Evolutionary conservation across 2,329 filamentous ascomycete genomes (phyloP), one percentile per base, ranked within the genome.

Genomic region (Diaporthe vexans): DNA sequence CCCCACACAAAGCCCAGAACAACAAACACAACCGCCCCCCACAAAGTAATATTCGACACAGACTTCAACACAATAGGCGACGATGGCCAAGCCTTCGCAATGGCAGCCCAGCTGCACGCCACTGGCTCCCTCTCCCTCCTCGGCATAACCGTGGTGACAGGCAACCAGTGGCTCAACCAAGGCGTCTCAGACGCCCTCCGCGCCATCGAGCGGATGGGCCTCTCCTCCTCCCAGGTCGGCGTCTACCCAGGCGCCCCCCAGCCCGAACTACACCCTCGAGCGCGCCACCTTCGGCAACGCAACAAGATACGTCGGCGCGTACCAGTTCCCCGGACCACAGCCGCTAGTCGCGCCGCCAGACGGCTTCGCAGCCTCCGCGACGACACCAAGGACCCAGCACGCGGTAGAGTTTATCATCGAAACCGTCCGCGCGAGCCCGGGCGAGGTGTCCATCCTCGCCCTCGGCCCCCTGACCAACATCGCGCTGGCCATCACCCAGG

Each of bases 51-150:
- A 15, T 11, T 67, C 63, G 63, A 67, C 46, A 67, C 63, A 5
- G 63, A 67, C 46, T 67, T 67, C 46, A 67, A 67, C 63, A 67
- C 63, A 26, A 67, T 67, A 46, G 63, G 63, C 63, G 63, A 67
- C 63, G 63, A 67, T 52, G 63, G 63, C 63, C 63, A 67, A 9
- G 63, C 63, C 63, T 52, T 52, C 46, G 46, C 63, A 52, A 67
- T 67, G 63, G 63, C 63, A 26, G 46, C 63, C 46, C 63, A 67
- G 46, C 63, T 67, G 17, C 63, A 67, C 46, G 21, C 43, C 1
- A 29, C 63, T 0, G 63, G 46, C 1, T 13, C 8, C 1, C 29
- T 67, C 6, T 3, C 13, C 46, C 63, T 67, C 63, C 63, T 67
- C 21, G 63, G 63, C 29, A 52, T 67, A 35, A 67, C 46, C 0